phyloP scores from a whole-genome alignment of 257 asterid genomes.

The Nicotiana otophora region DNA sequence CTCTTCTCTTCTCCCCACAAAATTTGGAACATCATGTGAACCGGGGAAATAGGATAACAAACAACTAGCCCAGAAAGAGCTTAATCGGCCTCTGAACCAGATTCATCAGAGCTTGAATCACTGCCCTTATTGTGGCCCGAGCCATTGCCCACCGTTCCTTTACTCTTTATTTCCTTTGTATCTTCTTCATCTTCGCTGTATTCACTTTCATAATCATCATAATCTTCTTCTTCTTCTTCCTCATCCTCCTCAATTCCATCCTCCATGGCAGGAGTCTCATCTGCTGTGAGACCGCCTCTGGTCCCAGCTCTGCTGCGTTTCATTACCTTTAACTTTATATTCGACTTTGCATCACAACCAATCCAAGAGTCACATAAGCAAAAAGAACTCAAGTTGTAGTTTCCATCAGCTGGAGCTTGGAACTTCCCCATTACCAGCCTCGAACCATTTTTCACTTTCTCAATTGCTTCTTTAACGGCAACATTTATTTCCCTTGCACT shows the following conservation, averaged over 20 bases:
- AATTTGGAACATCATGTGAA: background rate
- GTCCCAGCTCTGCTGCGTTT: conserved; percentile 60
- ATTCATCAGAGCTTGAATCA: conserved; percentile 54
- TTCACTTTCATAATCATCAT: conserved; percentile 92
- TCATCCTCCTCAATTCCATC: conserved; percentile 89
- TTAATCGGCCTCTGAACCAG: conserved; percentile 57
- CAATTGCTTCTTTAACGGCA: conserved; percentile 72
- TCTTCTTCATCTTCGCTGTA: conserved; percentile 93
- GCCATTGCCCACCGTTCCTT: conserved; percentile 49
- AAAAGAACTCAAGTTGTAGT: conserved; percentile 56
- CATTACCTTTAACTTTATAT: conserved; percentile 60
- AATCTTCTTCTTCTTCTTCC: conserved; percentile 76
- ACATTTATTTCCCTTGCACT: conserved; percentile 57
- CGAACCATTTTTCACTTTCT: conserved; percentile 41
- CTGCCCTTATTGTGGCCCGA: conserved; percentile 30
- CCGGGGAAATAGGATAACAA: background rate
- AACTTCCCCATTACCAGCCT: conserved; percentile 52
- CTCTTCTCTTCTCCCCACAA: background rate
- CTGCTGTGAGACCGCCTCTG: conserved; percentile 25
- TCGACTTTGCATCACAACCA: conserved; percentile 79
- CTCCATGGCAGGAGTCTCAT: conserved; percentile 53
- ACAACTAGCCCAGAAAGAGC: background rate
- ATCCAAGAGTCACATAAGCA: conserved; percentile 95
- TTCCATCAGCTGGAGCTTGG: conserved; percentile 89
- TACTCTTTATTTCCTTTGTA: conserved; percentile 37